Base-by-base conservation (phyloP, 108 stramenopile species). In the Nitzschia sp. region DNA sequence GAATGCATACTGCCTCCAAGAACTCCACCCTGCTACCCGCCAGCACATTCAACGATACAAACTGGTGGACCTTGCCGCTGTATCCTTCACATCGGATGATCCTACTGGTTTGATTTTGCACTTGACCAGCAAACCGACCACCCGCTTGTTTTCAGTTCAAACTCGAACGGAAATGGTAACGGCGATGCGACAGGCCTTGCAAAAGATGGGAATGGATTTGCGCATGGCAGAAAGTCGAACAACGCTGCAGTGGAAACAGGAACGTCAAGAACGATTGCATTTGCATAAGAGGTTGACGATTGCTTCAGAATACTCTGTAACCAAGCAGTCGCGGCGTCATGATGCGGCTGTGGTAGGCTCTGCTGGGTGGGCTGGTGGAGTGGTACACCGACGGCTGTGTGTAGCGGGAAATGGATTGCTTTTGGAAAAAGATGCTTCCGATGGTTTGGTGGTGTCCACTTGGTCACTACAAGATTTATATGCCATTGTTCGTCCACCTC, bases 61-160 rank as follows among this genome's bases (percentile, higher is more conserved):
- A 43, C 83, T 64, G 43, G 69, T 65, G 8, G 74, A 75, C 53
- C 75, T 86, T 51, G 65, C 44, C 6, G 68, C 73, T 24, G 60
- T 81, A 29, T 71, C 75, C 38, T 76, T 81, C 24, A 58, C 76
- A 3, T 51, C 77, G n/a, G 83, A 80, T 56, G 79, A 84, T 60
- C 56, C 57, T 14, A 55, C 53, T 46, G 83, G 80, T 17, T 65
- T 84, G 29, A 65, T 78, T 20, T 62, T 84, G 46, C 66, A 84
- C 54, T 29, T 77, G 21, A 41, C 50, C 5, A 53, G 59, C 24
- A 66, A 48, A 19, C 57, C 65, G 48, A 68, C 70, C 44, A 62
- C 61, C 8, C 65, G 82, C 10, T 58, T 83, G 20, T 79, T 74
- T 66, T 72, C 65, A 42, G 37, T 84, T n/a, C 65, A 65, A n/a